Percentiles rank a stretch among this genome's conserved stretches.
These are phyloP conservation scores for Suhomyces tanzawaensis DNA, from an alignment of 805 yeast genomes.

Conservation along the genomic window DNA sequence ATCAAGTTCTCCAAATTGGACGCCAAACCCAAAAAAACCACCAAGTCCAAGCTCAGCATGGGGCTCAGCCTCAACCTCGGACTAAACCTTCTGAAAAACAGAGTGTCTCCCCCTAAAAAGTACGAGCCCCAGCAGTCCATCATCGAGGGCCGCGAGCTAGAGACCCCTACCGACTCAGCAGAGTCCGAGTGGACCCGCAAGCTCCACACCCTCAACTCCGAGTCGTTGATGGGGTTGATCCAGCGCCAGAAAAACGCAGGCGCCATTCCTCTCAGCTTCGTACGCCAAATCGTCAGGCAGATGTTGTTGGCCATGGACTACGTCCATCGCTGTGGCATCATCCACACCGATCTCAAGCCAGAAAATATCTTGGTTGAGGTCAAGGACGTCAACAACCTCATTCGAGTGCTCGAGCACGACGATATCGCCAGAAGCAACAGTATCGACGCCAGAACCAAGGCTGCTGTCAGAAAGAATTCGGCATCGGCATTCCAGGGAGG, in stretches of 20 bases:
- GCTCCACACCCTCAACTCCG: constrained; percentile 15
- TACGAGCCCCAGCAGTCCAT: background rate
- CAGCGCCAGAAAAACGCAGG: constrained; percentile 42
- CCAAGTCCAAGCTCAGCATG: constrained; percentile 22
- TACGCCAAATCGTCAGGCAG: constrained; percentile 57
- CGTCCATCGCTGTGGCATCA: constrained; percentile 62
- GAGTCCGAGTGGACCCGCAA: constrained; percentile 7
- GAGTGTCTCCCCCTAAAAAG: background rate
- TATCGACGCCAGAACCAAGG: constrained; percentile 6
- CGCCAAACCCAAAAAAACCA: constrained; percentile 13
- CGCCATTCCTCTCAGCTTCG: constrained; percentile 53
- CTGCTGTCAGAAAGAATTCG: constrained; percentile 5
- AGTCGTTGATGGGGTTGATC: constrained; percentile 29
- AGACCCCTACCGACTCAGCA: constrained; percentile 1
- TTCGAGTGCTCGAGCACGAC: constrained; percentile 39
- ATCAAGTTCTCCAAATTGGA: constrained; percentile 20
- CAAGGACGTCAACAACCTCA: constrained; percentile 51
- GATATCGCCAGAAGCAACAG: constrained; percentile 6
- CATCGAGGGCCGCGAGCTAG: background rate
- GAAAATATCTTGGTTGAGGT: constrained; percentile 49
- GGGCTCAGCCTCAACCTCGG: constrained; percentile 11
- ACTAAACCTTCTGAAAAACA: constrained; percentile 1
- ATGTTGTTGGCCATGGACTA: constrained; percentile 54
- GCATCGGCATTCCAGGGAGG: background rate
- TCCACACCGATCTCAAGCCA: constrained; percentile 48